Evolutionary conservation across 148 eudicot species (phyloP).

Genomic region (Talinum fruticosum): DNA sequence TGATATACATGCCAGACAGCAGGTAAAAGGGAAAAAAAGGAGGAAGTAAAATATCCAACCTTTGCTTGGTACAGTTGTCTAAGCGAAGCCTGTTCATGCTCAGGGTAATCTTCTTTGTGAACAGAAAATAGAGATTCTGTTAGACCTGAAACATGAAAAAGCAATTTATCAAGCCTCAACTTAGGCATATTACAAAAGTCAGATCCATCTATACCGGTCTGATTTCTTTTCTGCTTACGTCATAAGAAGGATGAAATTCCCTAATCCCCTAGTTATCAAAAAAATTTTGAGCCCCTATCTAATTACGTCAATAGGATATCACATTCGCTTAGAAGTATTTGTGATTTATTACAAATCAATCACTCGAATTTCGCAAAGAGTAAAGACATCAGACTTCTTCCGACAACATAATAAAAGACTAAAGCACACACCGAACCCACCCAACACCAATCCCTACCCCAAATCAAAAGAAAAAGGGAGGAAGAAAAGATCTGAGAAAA

Average conservation of each 20-base stretch:
- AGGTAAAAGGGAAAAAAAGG: background rate
- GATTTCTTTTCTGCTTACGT: background rate
- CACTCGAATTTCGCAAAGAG: background rate
- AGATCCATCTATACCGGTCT: background rate
- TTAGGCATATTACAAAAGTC: background rate
- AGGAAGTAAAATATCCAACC: constrained; percentile 37
- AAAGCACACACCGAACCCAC: background rate
- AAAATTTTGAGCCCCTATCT: background rate
- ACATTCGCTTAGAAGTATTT: background rate
- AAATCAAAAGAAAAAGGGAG: background rate
- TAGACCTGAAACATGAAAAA: constrained; percentile 50
- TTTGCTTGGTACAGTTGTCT: constrained; percentile 81
- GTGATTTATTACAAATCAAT: background rate
- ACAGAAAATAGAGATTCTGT: constrained; percentile 90
- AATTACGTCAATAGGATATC: background rate
- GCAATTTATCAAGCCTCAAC: constrained; percentile 12
- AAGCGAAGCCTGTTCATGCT: constrained; percentile 91
- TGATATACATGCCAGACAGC: background rate
- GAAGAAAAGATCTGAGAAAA: background rate
- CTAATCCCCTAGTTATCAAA: background rate
- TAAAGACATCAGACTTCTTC: background rate
- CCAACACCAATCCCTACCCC: background rate
- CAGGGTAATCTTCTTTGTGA: constrained; percentile 91
- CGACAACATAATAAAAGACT: background rate
- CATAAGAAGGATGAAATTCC: background rate